These are phyloP conservation scores for Candida berthetii DNA, from an alignment of 805 yeast species.

Conservation along the genomic window DNA sequence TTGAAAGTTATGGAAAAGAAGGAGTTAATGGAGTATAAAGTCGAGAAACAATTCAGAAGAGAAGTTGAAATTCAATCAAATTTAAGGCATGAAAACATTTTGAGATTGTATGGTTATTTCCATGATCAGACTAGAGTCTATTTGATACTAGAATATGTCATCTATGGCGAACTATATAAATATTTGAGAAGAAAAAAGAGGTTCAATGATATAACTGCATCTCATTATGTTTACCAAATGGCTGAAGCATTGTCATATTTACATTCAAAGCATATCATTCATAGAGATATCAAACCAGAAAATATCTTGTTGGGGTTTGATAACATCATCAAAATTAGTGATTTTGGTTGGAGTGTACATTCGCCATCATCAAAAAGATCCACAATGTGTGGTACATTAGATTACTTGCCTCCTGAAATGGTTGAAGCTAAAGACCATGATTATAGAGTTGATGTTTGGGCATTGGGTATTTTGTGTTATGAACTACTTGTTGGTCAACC, in stretches of 20 bases:
- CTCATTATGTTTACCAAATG: slow-evolving; percentile 76
- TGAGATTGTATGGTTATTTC: slow-evolving; percentile 82
- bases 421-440: slow-evolving; percentile 80
- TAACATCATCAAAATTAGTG: slow-evolving; percentile 78
- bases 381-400: slow-evolving; percentile 93
- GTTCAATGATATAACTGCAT: slow-evolving; percentile 68
- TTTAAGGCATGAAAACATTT: slow-evolving; percentile 70
- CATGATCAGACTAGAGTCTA: slow-evolving; percentile 78
- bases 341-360: slow-evolving; percentile 92
- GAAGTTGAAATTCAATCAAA: slow-evolving; percentile 89
- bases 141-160: slow-evolving; percentile 76
- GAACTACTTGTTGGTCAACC: slow-evolving; percentile 87
- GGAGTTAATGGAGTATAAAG: slow-evolving; percentile 67
- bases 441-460: slow-evolving; percentile 83
- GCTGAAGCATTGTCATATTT: slow-evolving; percentile 73
- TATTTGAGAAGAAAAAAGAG: slow-evolving; percentile 59
- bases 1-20: slow-evolving; percentile 84
- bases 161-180: slow-evolving; percentile 82
- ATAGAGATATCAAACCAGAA: slow-evolving; percentile 93
- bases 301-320: slow-evolving; percentile 75
- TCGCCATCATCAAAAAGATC: slow-evolving; percentile 53
- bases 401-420: slow-evolving; percentile 94
- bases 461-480: slow-evolving; percentile 79
- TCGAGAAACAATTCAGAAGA: slow-evolving; percentile 80
- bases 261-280: slow-evolving; percentile 77